These are phyloP conservation scores for Aegilops sharonensis DNA, from an alignment of 176 grass and related monocot genomes.

Conservation along the genomic window DNA sequence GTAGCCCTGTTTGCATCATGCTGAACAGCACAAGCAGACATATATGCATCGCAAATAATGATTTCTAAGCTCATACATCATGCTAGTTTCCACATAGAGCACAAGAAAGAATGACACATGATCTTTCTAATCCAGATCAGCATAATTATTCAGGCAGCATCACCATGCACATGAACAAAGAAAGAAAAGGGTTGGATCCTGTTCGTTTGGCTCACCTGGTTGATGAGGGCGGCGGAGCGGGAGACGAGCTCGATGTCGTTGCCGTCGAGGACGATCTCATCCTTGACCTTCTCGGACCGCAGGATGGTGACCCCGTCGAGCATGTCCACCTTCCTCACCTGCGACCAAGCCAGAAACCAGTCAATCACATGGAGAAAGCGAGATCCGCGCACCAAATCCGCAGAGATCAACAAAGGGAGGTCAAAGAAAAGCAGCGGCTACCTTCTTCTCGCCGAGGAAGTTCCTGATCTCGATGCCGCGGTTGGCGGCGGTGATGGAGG, in stretches of 20 bases:
- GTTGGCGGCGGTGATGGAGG: slow-evolving; percentile 69
- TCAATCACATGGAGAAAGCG: no score
- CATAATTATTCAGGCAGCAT: neutral
- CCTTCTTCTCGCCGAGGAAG: slow-evolving; percentile 95
- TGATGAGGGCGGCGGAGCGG: slow-evolving; percentile 79
- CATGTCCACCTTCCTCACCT: slow-evolving; percentile 95
- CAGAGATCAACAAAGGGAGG: no score
- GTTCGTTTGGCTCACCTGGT: slow-evolving; percentile 53
- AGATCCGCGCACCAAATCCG: no score
- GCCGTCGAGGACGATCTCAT: slow-evolving; percentile 86
- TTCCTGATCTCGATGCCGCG: slow-evolving; percentile 84
- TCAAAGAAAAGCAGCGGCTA: neutral
- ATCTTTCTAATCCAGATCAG: neutral
- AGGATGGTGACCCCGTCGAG: slow-evolving; percentile 71
- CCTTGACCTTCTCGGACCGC: slow-evolving; percentile 90
- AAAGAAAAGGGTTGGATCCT: neutral
- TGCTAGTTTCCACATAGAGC: neutral
- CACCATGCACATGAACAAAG: neutral
- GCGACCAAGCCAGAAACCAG: neutral
- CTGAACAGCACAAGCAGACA: neutral
- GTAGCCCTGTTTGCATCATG: neutral
- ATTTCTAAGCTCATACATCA: neutral
- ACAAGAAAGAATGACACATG: no score
- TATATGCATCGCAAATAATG: neutral
- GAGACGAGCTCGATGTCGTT: slow-evolving; percentile 92